A percentile compares a stretch with the other conserved stretches of the same genome.
Conservation (phyloP, 1,284 basidiomycete species). For the Golubevia sp. region DNA sequence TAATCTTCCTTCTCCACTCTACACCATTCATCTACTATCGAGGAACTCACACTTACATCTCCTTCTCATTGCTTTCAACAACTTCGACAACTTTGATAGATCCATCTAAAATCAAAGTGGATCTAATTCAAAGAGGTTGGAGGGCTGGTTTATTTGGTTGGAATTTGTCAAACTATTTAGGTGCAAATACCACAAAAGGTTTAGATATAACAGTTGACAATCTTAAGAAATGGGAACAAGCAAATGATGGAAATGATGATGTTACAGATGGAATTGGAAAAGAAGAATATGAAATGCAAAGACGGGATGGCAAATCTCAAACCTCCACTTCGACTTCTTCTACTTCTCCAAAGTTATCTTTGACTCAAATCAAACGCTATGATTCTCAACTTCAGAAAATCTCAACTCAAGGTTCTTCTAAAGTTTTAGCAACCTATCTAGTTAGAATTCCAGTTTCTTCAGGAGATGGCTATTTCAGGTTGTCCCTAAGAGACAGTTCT, state of each 20-base stretch:
- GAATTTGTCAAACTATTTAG: conserved; percentile 29
- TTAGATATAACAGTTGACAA: conserved; percentile 30
- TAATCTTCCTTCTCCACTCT: conserved; percentile 34
- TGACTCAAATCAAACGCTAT: not conserved
- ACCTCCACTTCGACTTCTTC: not conserved
- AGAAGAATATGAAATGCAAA: too few species aligned
- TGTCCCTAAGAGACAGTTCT: conserved; percentile 9
- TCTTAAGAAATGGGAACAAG: conserved; percentile 21
- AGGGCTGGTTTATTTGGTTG: conserved; percentile 39
- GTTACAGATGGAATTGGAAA: too few species aligned
- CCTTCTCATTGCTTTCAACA: conserved; percentile 14
- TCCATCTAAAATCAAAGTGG: conserved; percentile 19
- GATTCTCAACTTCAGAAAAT: not conserved
- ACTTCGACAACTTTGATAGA: not conserved
- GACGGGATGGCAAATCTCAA: not conserved
- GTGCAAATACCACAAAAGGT: conserved; percentile 25
- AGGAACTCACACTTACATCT: conserved; percentile 35
- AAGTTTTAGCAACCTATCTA: conserved; percentile 26
- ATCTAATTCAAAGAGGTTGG: conserved; percentile 38
- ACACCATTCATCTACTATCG: conserved; percentile 35
- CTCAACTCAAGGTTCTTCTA: not conserved
- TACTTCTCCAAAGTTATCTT: not conserved
- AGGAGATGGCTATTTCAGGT: conserved; percentile 43
- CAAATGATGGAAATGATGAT: conserved; percentile 10
- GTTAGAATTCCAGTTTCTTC: conserved; percentile 32